A percentile compares a stretch with the other conserved stretches of the same genome.
Conservation (phyloP, 169 alveolate genomes). For the Eimeria mitis region DNA sequence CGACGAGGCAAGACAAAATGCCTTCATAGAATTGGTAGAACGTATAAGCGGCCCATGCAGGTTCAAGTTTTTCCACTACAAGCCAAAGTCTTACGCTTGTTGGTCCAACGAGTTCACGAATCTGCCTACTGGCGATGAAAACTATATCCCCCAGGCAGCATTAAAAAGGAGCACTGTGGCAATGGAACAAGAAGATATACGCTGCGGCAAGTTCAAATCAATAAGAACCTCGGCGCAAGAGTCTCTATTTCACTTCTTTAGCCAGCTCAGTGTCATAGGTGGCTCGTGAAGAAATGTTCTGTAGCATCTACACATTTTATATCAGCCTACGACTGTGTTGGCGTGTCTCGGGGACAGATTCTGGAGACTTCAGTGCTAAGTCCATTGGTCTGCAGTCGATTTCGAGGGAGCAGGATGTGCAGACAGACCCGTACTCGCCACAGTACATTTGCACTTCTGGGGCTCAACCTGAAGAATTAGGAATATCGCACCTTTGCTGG, state of each 20-base stretch:
- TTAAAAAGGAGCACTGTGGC: not conserved
- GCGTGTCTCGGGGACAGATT: not conserved
- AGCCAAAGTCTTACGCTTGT: not conserved
- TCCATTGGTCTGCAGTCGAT: slow-evolving; percentile 85
- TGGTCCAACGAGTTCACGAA: not conserved
- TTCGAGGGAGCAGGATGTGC: slow-evolving; percentile 93
- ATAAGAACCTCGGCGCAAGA: not conserved
- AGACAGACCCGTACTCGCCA: slow-evolving; percentile 95
- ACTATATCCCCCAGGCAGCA: not conserved
- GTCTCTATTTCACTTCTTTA: not conserved
- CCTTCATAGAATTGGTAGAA: not conserved
- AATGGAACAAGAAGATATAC: not conserved
- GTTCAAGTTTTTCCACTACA: slow-evolving; percentile 15
- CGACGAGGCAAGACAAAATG: slow-evolving; percentile 11
- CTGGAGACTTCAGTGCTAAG: slow-evolving; percentile 6
- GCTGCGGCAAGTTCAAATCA: not conserved
- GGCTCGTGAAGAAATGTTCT: not conserved
- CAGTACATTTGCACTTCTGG: slow-evolving; percentile 87
- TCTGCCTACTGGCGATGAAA: not conserved
- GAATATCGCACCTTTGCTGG: slow-evolving; percentile 90
- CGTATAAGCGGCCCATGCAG: slow-evolving; percentile 11
- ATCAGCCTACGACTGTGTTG: slow-evolving; percentile 6
- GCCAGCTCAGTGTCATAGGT: not conserved
- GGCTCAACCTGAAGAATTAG: slow-evolving; percentile 91
- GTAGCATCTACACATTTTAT: not conserved